Base-by-base conservation (phyloP, 148 eudicot species). In the Amaranthus hypochondriacus region DNA sequence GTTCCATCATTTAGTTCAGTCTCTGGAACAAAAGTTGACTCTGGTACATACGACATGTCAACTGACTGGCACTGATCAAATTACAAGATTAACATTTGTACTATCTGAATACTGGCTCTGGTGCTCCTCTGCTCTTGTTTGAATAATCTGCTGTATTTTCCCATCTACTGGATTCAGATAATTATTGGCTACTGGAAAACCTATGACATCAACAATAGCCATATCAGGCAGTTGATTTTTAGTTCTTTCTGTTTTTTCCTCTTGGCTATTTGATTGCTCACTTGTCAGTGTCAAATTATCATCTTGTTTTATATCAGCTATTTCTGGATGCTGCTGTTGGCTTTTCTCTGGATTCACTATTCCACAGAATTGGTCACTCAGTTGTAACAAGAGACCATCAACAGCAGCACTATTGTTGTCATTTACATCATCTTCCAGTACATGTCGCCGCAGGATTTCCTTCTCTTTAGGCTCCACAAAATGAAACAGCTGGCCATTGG, bases 11-110 rank as follows among this genome's bases (percentile, higher is more conserved):
- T 70, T 67, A 87, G 60, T 77, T 85, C 83, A 48, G 98, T 92
- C 84, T 95, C 98, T 14, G 96, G 91, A 76, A 92, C 96, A 83
- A 83, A 86, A 74, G 96, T 84, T 59, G 90, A 92, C 83, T 95
- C 98, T 21, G 97, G 98, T 59, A 87, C 92, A 78, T 75, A 71
- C 15, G 96, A 95, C 51, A 90, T 69, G 61, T 87, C 87, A 58
- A 74, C 55, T 57, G 96, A 91, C 60, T 75, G 84, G 74, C 88
- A 80, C 53, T 51, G 76, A 56, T 78, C 85, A 66, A 66, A 76
- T 70, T 21, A 74, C 28, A 7, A 78, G 79, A 66, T 81, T 52
- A 79, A 47, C 54, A 70, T 78, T 68, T 68, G 78, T 63, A 58
- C 83, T 65, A 68, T 71, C 83, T 0, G 85, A 80, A 80, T 59